Evolutionary conservation across 2,329 filamentous ascomycete genomes (phyloP), one percentile per base, ranked within the genome.

Genomic region (Diaporthe helianthi): DNA sequence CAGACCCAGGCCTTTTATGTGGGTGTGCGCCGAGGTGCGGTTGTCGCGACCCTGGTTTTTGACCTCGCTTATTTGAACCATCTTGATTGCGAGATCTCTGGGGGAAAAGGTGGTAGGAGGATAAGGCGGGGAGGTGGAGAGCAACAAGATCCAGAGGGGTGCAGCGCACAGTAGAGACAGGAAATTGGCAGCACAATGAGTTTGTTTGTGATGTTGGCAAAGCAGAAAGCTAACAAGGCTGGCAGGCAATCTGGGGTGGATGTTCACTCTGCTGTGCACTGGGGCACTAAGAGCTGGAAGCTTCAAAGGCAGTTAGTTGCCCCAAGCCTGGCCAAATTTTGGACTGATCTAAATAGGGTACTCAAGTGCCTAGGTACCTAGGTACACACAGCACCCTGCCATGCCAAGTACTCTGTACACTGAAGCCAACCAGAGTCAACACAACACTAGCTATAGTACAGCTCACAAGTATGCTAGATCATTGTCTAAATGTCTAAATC

Each of bases 11-110:
- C 96, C 96, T 80, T 94, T 97, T 87, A 99, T 99, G 82, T 99
- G 96, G 65, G 95, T 98, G 83, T 99, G 96, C 75, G 95, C 92
- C 71, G 96, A 95, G 58, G 96, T 99, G 79, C 96, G 91, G 83
- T 97, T 96, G 81, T 98, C 95, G 85, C 96, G 94, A 84, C 90
- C 90, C 83, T 93, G 95, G 84, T 92, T 92, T 86, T 97, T 97
- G 78, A 97, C 93, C 84, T 97, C 94, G 84, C 92, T 97, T 82
- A 96, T 94, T 80, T 94, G 91, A 76, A 95, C 92, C 92, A 94
- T 95, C 75, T 78, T 85, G 79, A 75, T 78, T 77, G 77, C 73
- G 75, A 66, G 55, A 49, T 38, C 44, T 65, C 26, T 64, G 55
- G 36, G 22, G 24, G 15, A 12, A 31, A 4, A 15, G 13, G n/a